Conservation (phyloP, 2,329 filamentous ascomycete species). For the Xylaria sp. region DNA sequence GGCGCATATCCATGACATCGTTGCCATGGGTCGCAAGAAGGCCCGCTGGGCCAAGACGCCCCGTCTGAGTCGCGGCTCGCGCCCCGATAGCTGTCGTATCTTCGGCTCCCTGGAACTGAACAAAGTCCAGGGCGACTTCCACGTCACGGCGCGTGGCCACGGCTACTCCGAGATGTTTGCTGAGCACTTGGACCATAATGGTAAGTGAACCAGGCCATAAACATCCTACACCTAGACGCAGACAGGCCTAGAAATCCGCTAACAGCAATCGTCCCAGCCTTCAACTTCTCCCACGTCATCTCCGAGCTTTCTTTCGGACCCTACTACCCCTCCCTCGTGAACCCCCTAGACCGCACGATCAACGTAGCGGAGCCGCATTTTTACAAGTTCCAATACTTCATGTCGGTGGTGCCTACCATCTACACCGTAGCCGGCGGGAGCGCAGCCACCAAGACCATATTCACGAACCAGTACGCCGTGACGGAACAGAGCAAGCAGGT, state of each 20-base stretch:
- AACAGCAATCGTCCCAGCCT: slow-evolving; percentile 63
- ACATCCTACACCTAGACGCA: not conserved
- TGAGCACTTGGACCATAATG: slow-evolving; percentile 79
- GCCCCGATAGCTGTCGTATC: slow-evolving; percentile 82
- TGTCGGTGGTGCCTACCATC: slow-evolving; percentile 92
- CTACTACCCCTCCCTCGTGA: slow-evolving; percentile 93
- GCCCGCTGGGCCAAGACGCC: slow-evolving; percentile 82
- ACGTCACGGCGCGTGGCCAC: slow-evolving; percentile 94
- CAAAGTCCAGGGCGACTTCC: slow-evolving; percentile 97
- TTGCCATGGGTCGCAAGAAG: slow-evolving; percentile 72
- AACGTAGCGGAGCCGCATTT: slow-evolving; percentile 80
- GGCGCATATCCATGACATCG: slow-evolving; percentile 91
- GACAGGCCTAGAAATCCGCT: slow-evolving; percentile 26
- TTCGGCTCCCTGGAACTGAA: slow-evolving; percentile 92
- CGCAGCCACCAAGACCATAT: slow-evolving; percentile 68
- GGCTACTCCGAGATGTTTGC: slow-evolving; percentile 82
- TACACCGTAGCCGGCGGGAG: slow-evolving; percentile 73
- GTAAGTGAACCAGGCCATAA: slow-evolving; percentile 61
- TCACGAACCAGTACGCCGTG: slow-evolving; percentile 98
- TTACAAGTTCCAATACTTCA: slow-evolving; percentile 97
- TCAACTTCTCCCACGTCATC: slow-evolving; percentile 98
- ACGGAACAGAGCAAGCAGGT: slow-evolving; percentile 84
- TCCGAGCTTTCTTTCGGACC: slow-evolving; percentile 95
- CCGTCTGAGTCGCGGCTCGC: slow-evolving; percentile 60
- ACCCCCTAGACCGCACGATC: slow-evolving; percentile 92